These are phyloP conservation scores for Aciculosporium take DNA, from an alignment of 2,329 filamentous ascomycete genomes.

Conservation along the genomic window DNA sequence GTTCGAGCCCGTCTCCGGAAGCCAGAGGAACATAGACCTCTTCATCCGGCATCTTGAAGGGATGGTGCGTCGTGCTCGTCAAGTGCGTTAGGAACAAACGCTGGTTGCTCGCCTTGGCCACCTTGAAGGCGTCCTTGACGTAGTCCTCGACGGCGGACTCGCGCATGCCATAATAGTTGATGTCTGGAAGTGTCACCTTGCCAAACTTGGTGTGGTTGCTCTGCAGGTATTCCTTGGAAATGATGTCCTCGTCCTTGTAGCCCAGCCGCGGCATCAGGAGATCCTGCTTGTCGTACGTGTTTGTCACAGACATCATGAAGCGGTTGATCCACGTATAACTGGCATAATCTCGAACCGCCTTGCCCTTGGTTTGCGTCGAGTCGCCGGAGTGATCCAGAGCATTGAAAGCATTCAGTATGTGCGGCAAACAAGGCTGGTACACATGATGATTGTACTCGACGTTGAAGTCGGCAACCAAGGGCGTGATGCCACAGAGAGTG, in stretches of 20 bases:
- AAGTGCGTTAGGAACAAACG: conserved; percentile 21
- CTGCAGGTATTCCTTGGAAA: conserved; percentile 17
- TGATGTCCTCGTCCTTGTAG: conserved; percentile 13
- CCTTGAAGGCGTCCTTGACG: conserved; percentile 17
- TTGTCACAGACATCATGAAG: conserved; percentile 20
- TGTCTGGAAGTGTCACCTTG: conserved; percentile 15
- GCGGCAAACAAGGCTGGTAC: conserved; percentile 31
- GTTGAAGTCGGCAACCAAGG: conserved; percentile 28
- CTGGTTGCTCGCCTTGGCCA: conserved; percentile 16
- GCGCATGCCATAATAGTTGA: conserved; percentile 22
- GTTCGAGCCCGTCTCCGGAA: conserved; percentile 11
- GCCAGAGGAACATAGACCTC: conserved; percentile 16
- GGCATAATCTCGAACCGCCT: conserved; percentile 9
- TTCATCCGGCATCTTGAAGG: conserved; percentile 17
- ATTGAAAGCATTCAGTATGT: conserved; percentile 20
- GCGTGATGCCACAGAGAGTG: conserved; percentile 27
- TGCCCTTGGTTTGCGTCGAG: background rate
- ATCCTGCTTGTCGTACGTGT: conserved; percentile 20
- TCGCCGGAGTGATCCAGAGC: conserved; percentile 8
- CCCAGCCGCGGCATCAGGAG: conserved; percentile 18
- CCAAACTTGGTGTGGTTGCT: conserved; percentile 17
- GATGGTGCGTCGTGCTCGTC: conserved; percentile 22
- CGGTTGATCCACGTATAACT: conserved; percentile 18
- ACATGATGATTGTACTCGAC: conserved; percentile 26
- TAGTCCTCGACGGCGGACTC: conserved; percentile 19